phyloP scores from a whole-genome alignment of 2,329 filamentous ascomycete genomes.

The Ophiostoma tasmaniense region DNA sequence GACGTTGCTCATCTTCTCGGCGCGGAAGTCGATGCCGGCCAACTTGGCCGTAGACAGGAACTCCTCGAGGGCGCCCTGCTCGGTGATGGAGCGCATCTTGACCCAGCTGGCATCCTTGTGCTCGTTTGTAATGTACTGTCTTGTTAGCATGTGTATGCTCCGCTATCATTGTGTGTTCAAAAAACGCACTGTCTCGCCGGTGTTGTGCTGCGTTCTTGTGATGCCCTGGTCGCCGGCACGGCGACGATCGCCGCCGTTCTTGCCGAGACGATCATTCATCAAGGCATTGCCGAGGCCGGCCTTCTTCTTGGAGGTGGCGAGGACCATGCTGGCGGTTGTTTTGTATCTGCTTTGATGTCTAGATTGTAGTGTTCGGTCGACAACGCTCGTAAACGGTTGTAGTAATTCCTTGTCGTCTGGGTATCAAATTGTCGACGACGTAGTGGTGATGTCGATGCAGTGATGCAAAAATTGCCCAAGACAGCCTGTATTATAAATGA shows the following conservation, averaged over 20 bases:
- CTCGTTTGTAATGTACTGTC: conserved; percentile 78
- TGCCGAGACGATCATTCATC: conserved; percentile 98
- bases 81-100: conserved; percentile 98
- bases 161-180: neutral
- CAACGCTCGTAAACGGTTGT: neutral
- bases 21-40: conserved; percentile 97
- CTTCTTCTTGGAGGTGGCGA: conserved; percentile 86
- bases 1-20: conserved; percentile 97
- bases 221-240: conserved; percentile 44
- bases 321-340: conserved; percentile 37
- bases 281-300: conserved; percentile 93
- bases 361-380: neutral
- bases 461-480: conserved; percentile 7
- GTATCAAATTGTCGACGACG: neutral
- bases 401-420: neutral
- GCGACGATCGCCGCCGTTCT: conserved; percentile 78
- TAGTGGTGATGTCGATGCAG: neutral
- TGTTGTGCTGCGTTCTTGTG: conserved; percentile 64
- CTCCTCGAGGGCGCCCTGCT: conserved; percentile 93
- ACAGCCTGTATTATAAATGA: neutral
- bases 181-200: conserved; percentile 59
- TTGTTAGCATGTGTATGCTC: neutral
- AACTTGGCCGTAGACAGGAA: conserved; percentile 93
- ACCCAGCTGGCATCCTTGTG: conserved; percentile 91
- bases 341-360: neutral